Evolutionary conservation across 164 flowering plant species (phyloP).

Genomic region (Sextonia rubra): DNA sequence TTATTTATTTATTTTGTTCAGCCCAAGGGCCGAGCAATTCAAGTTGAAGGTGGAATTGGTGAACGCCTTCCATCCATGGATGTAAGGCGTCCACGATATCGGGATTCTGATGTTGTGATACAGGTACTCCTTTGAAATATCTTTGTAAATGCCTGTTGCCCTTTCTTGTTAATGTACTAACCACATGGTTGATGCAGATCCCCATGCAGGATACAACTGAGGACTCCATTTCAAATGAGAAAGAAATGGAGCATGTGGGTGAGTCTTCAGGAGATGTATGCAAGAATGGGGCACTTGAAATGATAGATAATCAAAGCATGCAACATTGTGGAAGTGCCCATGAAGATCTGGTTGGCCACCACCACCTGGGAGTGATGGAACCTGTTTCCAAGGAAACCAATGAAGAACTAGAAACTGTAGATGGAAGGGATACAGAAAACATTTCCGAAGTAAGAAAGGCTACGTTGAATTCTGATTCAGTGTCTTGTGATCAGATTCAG

Average conservation of each 20-base stretch:
- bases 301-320: conserved; percentile 14
- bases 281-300: conserved; percentile 15
- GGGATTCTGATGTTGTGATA: conserved; percentile 69
- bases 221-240: conserved; percentile 23
- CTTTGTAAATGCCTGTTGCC: not conserved
- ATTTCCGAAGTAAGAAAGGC: conserved; percentile 10
- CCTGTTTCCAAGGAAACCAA: conserved; percentile 13
- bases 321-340: conserved; percentile 10
- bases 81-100: conserved; percentile 30
- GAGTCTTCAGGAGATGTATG: conserved; percentile 9
- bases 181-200: conserved; percentile 33
- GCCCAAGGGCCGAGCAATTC: conserved; percentile 58
- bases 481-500: conserved; percentile 21
- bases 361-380: conserved; percentile 9
- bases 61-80: conserved; percentile 56
- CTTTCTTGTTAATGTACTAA: conserved; percentile 2
- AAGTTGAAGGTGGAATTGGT: conserved; percentile 43
- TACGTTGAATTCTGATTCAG: conserved; percentile 26
- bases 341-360: conserved; percentile 12
- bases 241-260: conserved; percentile 14
- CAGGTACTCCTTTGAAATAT: conserved; percentile 28
- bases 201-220: conserved; percentile 31
- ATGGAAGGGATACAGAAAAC: conserved; percentile 11
- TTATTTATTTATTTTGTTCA: conserved; percentile 20
- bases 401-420: conserved; percentile 18